Evolutionary conservation across 1,284 basidiomycete species (phyloP).

Genomic region (Inonotus hispidus): DNA sequence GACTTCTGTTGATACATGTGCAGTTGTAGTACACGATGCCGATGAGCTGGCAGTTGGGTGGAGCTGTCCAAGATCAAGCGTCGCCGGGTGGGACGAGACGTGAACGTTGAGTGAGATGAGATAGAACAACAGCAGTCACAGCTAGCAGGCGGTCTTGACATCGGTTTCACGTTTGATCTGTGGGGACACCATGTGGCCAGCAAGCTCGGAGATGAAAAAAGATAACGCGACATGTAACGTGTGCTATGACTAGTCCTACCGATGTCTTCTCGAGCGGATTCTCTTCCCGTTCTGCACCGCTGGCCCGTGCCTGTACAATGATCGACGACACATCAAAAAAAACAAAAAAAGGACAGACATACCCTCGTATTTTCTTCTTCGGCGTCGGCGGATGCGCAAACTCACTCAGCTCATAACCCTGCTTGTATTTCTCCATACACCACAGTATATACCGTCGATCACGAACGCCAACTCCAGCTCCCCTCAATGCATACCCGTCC

Average conservation of each 20-base stretch:
- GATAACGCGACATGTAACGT: neutral
- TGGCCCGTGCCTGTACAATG: constrained; percentile 45
- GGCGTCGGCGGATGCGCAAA: constrained; percentile 62
- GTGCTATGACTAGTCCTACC: neutral
- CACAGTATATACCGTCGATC: constrained; percentile 79
- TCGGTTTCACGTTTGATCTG: no score
- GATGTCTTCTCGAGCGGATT: constrained; percentile 55
- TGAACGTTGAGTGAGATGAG: no score
- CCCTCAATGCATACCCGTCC: constrained; percentile 52
- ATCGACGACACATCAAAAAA: neutral
- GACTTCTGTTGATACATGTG: no score
- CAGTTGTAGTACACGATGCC: no score
- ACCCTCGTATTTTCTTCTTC: constrained; percentile 77
- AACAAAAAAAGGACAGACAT: constrained; percentile 26
- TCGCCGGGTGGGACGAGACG: no score
- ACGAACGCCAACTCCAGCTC: constrained; percentile 56
- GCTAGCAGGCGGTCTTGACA: neutral
- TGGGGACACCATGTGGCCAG: neutral
- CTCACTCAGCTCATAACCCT: constrained; percentile 44
- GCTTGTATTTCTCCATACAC: constrained; percentile 76
- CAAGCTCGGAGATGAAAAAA: neutral
- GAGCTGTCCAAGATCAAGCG: no score
- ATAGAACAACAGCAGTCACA: neutral
- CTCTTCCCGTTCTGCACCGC: constrained; percentile 71
- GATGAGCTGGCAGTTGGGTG: no score